Base-by-base conservation (phyloP, 768 basidiomycete species). In the Auricularia cornea region DNA sequence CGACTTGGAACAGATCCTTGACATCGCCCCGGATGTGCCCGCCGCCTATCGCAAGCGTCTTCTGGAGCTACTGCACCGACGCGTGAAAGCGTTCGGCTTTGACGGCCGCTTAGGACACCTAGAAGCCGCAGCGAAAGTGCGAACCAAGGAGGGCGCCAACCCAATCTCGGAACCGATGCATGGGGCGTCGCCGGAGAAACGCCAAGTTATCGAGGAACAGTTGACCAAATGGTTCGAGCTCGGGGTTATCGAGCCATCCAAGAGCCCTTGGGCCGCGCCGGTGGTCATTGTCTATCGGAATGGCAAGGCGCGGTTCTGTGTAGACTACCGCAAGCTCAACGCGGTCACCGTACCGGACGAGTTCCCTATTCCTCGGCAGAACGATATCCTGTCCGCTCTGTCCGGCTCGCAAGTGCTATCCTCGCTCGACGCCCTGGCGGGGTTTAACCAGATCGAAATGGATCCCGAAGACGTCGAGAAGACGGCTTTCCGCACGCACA, bases 371-470 rank as follows among this genome's bases (percentile, higher is more conserved):
- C 35, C 35, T 8, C 35, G 35, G 8, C 35, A 35, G 14, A 14
- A 8, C 35, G 35, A 35, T 16, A 74, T 74, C 1, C 57, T 74
- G 3, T 73, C 74, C 61, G 69, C 72, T 0, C 60, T 78, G 5
- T 66, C 67, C 1, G 77, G 75, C 0, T 63, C 70, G 3, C 72
- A 76, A 60, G 68, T 66, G 11, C 65, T 80, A 1, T 70, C 76
- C 0, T 69, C 75, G 0, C 65, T 80, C 3, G 76, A 79, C 65
- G 74, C 75, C 0, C 61, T 76, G 0, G 70, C 79, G 0, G 77
- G 79, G 11, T 81, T 80, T 61, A 78, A 75, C 0, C 80, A 81
- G 62, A 62, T 78, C 0, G 68, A 71, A 51, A 70, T 78, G 59
- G 63, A 60, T 0, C 64, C 69, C 0, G 66, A 72, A 16, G 73